A percentile compares a stretch with the other conserved stretches of the same genome.
These are phyloP conservation scores for Ottelia alismoides DNA, from an alignment of 106 monocot species.

Conservation along the genomic window DNA sequence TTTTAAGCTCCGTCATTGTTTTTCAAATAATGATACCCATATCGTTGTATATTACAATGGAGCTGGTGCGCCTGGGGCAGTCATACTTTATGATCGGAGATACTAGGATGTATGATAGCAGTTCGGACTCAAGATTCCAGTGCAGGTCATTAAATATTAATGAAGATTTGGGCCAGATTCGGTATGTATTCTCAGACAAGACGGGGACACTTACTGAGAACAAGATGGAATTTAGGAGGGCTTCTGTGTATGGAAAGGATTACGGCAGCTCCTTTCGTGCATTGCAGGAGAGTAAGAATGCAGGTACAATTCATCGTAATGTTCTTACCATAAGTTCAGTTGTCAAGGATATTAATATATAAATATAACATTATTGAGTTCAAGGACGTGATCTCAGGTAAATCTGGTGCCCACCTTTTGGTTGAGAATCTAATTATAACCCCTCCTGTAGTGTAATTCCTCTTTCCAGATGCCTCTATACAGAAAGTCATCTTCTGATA, in stretches of 20 bases:
- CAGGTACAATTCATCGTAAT: constrained; percentile 6
- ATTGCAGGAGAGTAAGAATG: constrained; percentile 18
- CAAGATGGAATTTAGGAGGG: constrained; percentile 89
- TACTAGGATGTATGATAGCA: constrained; percentile 71
- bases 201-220: constrained; percentile 97
- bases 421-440: too few species aligned
- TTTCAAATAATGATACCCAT: constrained; percentile 99
- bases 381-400: too few species aligned
- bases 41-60: constrained; percentile 97
- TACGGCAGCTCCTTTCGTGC: constrained; percentile 44
- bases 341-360: too few species aligned
- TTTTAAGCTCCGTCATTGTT: constrained; percentile 88
- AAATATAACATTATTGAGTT: too few species aligned
- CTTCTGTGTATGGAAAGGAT: constrained; percentile 88
- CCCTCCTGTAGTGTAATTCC: too few species aligned
- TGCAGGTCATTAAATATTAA: constrained; percentile 98
- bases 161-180: constrained; percentile 96
- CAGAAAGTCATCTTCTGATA: too few species aligned
- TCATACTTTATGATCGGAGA: constrained; percentile 99
- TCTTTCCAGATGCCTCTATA: too few species aligned
- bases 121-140: constrained; percentile 87
- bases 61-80: constrained; percentile 87
- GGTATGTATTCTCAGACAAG: constrained; percentile 92
- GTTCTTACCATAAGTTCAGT: background rate
- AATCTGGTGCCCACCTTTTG: too few species aligned